A percentile compares a stretch with the other conserved stretches of the same genome.
Conservation (phyloP, 2,329 filamentous ascomycete species). For the Verticillium tricorpus region DNA sequence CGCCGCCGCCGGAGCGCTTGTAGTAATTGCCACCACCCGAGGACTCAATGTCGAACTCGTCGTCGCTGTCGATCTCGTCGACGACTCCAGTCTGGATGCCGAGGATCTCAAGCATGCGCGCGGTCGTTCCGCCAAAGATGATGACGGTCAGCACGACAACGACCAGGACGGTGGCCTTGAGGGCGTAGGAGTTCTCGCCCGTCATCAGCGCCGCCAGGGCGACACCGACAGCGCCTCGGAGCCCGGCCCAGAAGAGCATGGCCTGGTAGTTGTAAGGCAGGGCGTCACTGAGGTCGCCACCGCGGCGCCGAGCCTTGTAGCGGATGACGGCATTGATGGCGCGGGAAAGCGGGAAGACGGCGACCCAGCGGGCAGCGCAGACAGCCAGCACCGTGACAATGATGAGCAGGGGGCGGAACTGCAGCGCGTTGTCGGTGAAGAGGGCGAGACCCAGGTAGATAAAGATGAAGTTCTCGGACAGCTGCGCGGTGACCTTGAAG, state of each 20-base stretch:
- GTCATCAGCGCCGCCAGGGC: slow-evolving; percentile 85
- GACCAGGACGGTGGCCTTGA: slow-evolving; percentile 93
- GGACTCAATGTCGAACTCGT: slow-evolving; percentile 94
- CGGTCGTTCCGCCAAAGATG: slow-evolving; percentile 96
- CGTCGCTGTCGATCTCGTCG: slow-evolving; percentile 94
- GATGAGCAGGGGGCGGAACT: slow-evolving; percentile 93
- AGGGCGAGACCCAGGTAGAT: slow-evolving; percentile 95
- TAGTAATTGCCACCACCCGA: slow-evolving; percentile 70
- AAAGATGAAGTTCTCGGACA: slow-evolving; percentile 99
- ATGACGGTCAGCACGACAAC: slow-evolving; percentile 97
- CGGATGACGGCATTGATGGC: slow-evolving; percentile 90
- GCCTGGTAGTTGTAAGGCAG: slow-evolving; percentile 92
- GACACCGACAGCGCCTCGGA: slow-evolving; percentile 92
- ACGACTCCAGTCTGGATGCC: slow-evolving; percentile 96
- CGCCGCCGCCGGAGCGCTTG: slow-evolving; percentile 67
- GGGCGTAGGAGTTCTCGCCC: slow-evolving; percentile 73
- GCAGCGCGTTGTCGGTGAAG: slow-evolving; percentile 83
- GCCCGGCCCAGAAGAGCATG: slow-evolving; percentile 99
- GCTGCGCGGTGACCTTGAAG: slow-evolving; percentile 88
- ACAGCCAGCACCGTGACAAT: slow-evolving; percentile 89
- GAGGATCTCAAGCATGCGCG: slow-evolving; percentile 94
- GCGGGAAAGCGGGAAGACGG: slow-evolving; percentile 87
- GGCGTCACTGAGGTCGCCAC: slow-evolving; percentile 74
- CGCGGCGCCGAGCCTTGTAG: slow-evolving; percentile 74
- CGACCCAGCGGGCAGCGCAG: slow-evolving; percentile 85